A percentile compares a stretch with the other conserved stretches of the same genome.
These are phyloP conservation scores for Schizopora paradoxa DNA, from an alignment of 1,284 basidiomycete species.

Conservation along the genomic window DNA sequence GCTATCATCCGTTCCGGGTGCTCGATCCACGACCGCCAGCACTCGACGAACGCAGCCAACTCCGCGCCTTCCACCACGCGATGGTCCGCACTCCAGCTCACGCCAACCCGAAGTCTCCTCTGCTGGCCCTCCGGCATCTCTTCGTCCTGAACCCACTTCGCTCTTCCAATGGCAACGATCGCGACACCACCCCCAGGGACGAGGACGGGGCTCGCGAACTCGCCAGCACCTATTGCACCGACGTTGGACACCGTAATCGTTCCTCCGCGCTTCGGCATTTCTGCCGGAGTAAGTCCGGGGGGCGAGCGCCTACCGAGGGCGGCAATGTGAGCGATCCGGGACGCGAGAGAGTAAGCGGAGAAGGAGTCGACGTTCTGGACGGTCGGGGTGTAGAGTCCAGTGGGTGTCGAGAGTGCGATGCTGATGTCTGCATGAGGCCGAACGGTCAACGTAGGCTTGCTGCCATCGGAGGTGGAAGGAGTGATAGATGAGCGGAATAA, in stretches of 20 bases:
- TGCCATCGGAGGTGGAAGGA: slow-evolving; percentile 26
- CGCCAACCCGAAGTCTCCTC: slow-evolving; percentile 63
- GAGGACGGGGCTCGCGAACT: slow-evolving; percentile 71
- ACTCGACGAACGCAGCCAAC: slow-evolving; percentile 85
- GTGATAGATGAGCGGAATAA: slow-evolving; percentile 73
- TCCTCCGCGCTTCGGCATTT: slow-evolving; percentile 66
- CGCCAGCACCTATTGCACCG: slow-evolving; percentile 72
- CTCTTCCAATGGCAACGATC: slow-evolving; percentile 84
- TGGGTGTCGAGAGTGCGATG: slow-evolving; percentile 75
- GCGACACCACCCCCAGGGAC: slow-evolving; percentile 87
- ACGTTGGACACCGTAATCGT: slow-evolving; percentile 88
- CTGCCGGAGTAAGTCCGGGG: slow-evolving; percentile 52
- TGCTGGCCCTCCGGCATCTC: slow-evolving; percentile 40
- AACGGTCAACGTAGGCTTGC: slow-evolving; percentile 61
- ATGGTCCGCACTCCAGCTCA: slow-evolving; percentile 90
- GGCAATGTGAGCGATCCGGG: slow-evolving; percentile 56
- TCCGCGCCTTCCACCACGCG: slow-evolving; percentile 91
- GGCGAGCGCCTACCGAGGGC: slow-evolving; percentile 63
- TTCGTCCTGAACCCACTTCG: slow-evolving; percentile 79
- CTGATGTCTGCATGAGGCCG: slow-evolving; percentile 69
- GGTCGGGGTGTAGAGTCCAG: slow-evolving; percentile 85
- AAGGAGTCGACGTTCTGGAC: slow-evolving; percentile 56
- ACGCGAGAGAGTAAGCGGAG: slow-evolving; percentile 63
- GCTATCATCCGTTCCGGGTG: slow-evolving; percentile 69
- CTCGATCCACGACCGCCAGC: slow-evolving; percentile 85